Evolutionary conservation across 176 grass and related monocot species (phyloP).

Genomic region (Avena eriantha): DNA sequence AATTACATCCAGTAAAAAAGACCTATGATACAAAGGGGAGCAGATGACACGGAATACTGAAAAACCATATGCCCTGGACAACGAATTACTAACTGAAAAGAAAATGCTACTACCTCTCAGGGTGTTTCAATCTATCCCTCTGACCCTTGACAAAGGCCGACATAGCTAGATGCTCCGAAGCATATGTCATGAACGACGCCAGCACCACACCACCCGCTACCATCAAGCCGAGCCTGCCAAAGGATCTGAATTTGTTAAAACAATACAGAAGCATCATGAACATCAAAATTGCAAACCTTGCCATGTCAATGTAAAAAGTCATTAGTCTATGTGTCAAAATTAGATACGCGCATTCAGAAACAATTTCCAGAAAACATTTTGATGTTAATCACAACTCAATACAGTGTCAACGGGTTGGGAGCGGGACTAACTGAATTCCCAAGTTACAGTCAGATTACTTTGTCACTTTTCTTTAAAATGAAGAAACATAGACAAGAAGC

Average conservation of each 20-base stretch:
- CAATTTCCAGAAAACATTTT: conserved; percentile 7
- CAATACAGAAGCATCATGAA: conserved; percentile 11
- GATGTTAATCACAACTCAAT: not conserved
- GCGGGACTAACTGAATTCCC: not conserved
- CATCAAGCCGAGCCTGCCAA: conserved; percentile 79
- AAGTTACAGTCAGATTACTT: not conserved
- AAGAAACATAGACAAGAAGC: not conserved
- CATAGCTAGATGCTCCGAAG: conserved; percentile 74
- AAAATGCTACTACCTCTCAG: conserved; percentile 53
- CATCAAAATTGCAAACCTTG: not conserved
- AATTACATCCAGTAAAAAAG: not conserved
- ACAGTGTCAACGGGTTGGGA: not conserved
- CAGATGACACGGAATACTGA: not conserved
- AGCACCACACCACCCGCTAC: conserved; percentile 60
- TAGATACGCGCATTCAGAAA: not conserved
- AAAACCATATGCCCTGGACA: not conserved
- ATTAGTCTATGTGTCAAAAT: not conserved
- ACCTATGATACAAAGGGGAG: not conserved
- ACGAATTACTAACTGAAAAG: not conserved
- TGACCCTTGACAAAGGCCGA: conserved; percentile 72
- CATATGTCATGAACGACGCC: conserved; percentile 79
- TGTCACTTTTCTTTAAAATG: not conserved
- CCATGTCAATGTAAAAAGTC: not conserved
- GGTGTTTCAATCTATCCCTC: conserved; percentile 47
- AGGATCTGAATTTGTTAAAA: conserved; percentile 2